A percentile compares a stretch with the other conserved stretches of the same genome.
Evolutionary conservation across 2,329 filamentous ascomycete genomes (phyloP).

Genomic region (Grosmannia penicillata): DNA sequence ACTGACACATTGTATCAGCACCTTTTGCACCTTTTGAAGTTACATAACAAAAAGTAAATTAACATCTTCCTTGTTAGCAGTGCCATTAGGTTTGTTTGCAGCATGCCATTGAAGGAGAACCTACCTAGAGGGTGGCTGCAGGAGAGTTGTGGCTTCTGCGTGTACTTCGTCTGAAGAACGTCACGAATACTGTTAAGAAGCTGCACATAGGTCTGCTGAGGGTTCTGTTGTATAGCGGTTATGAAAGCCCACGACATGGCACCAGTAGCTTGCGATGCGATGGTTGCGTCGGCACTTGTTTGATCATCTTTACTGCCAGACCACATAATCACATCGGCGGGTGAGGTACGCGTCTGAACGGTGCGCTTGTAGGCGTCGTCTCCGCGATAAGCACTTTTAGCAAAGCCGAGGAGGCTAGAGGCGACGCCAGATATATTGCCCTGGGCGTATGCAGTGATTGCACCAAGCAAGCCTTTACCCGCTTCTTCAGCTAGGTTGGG

Average conservation of each 20-base stretch:
- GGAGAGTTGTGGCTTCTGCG: constrained; percentile 90
- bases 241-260: constrained; percentile 99
- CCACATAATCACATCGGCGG: constrained; percentile 96
- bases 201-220: constrained; percentile 91
- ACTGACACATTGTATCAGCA: too few species aligned
- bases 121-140: constrained; percentile 91
- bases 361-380: constrained; percentile 62
- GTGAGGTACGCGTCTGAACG: constrained; percentile 77
- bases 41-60: too few species aligned
- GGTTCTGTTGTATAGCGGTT: constrained; percentile 76
- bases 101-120: too few species aligned
- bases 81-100: too few species aligned
- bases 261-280: constrained; percentile 77
- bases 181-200: constrained; percentile 91
- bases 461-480: constrained; percentile 53
- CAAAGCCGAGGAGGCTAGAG: constrained; percentile 63
- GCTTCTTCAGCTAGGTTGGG: constrained; percentile 71
- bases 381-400: constrained; percentile 75
- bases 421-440: constrained; percentile 76
- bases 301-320: constrained; percentile 92
- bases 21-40: too few species aligned
- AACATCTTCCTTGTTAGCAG: too few species aligned
- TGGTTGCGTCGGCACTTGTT: constrained; percentile 86
- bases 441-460: constrained; percentile 65
- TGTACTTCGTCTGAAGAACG: constrained; percentile 72